Conservation (phyloP, 257 asterid genomes). For the Schizonepeta tenuifolia region DNA sequence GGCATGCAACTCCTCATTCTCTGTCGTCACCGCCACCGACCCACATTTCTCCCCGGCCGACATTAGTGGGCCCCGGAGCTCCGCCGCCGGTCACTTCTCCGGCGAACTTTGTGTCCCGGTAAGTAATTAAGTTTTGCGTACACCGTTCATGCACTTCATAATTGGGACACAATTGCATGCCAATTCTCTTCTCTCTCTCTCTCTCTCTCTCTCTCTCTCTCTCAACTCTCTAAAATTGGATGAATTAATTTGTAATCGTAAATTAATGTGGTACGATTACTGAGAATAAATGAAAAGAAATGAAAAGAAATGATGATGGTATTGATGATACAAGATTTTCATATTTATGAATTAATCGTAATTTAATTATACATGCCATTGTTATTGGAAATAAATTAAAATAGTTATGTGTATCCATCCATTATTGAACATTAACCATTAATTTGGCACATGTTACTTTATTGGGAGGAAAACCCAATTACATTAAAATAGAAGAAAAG, state of each 20-base stretch:
- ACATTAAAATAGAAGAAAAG: neutral
- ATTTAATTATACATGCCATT: too few species aligned
- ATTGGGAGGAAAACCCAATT: conserved; percentile 6
- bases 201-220: too few species aligned
- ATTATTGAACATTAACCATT: neutral
- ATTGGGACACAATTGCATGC: neutral
- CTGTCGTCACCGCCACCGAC: conserved; percentile 28
- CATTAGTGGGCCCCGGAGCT: conserved; percentile 39
- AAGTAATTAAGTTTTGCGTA: conserved; percentile 18
- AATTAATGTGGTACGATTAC: too few species aligned
- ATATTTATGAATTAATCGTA: too few species aligned
- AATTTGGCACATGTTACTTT: neutral
- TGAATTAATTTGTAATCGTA: too few species aligned
- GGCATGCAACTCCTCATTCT: conserved; percentile 51
- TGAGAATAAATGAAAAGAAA: too few species aligned
- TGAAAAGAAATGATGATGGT: neutral
- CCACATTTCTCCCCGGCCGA: conserved; percentile 34
- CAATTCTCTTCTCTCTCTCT: neutral
- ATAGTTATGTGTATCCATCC: neutral
- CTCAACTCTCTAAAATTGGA: too few species aligned
- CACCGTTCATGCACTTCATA: neutral
- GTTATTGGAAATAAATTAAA: too few species aligned
- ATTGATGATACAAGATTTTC: too few species aligned
- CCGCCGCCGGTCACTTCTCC: conserved; percentile 50
- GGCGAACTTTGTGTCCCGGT: conserved; percentile 81